phyloP scores from a whole-genome alignment of 345 rosid genomes.

The Linum tenue region DNA sequence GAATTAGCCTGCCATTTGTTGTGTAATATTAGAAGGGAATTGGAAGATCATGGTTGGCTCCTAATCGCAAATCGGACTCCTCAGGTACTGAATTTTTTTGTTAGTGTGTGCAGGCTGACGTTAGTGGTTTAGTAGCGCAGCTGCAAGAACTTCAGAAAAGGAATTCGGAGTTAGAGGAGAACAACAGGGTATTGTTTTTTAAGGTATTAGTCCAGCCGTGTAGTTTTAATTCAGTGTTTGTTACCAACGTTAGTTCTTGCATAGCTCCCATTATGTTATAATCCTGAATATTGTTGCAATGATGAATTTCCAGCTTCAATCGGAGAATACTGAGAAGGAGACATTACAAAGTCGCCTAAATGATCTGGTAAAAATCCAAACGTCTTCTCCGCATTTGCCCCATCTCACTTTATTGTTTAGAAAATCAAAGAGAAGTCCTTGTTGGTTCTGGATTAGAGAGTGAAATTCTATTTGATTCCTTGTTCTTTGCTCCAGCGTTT shows the following conservation, averaged over 20 bases:
- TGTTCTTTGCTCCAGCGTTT: background rate
- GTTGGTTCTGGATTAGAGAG: background rate
- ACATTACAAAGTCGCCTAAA: conserved; percentile 46
- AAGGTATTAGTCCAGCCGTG: conserved; percentile 28
- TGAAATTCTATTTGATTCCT: background rate
- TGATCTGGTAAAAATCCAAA: conserved; percentile 42
- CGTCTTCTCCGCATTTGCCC: background rate
- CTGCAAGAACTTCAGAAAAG: conserved; percentile 61
- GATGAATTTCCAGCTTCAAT: conserved; percentile 44
- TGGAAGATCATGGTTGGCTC: background rate
- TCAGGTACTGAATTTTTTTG: background rate
- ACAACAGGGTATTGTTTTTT: conserved; percentile 37
- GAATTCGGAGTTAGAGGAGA: conserved; percentile 65
- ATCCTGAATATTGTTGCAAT: conserved; percentile 17
- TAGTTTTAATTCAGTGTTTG: background rate
- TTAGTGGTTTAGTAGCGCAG: conserved; percentile 81
- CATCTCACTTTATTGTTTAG: background rate
- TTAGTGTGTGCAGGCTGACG: conserved; percentile 51
- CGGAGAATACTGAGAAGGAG: conserved; percentile 49
- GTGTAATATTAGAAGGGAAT: background rate
- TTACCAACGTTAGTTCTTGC: background rate
- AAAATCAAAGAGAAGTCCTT: background rate
- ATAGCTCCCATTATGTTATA: background rate
- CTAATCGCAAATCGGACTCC: background rate
- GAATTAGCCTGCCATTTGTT: background rate